These are phyloP conservation scores for Corchorus olitorius DNA, from an alignment of 345 rosid genomes.

Conservation along the genomic window DNA sequence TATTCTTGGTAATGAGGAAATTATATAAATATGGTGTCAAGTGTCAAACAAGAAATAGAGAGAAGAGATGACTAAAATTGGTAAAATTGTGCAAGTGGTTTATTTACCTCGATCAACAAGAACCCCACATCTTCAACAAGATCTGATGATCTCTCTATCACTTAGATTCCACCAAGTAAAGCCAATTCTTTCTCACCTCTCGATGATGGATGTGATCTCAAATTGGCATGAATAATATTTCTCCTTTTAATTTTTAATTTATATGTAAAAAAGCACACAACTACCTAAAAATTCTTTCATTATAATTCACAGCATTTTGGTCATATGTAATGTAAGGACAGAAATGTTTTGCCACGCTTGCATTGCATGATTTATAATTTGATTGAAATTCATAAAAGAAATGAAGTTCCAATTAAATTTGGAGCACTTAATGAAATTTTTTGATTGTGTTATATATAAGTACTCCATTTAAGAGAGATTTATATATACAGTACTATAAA, in stretches of 20 bases:
- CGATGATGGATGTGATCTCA: conserved; percentile 28
- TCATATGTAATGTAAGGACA: background rate
- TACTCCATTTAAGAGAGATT: too few species aligned
- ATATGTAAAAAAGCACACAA: conserved; percentile 2
- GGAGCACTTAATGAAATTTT: too few species aligned
- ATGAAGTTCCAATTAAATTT: too few species aligned
- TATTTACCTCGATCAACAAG: conserved; percentile 24
- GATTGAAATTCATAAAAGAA: too few species aligned
- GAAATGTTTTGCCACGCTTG: background rate
- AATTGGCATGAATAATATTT: background rate
- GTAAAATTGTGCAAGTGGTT: conserved; percentile 13
- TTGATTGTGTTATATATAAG: too few species aligned
- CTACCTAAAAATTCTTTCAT: conserved; percentile 32
- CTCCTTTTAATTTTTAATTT: too few species aligned
- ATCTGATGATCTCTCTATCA: background rate
- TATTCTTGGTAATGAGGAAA: background rate
- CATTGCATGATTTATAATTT: background rate
- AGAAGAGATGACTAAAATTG: conserved; percentile 12
- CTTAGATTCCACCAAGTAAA: conserved; percentile 19
- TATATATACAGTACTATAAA: background rate
- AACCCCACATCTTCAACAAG: conserved; percentile 24
- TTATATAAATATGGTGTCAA: too few species aligned
- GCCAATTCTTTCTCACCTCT: conserved; percentile 28
- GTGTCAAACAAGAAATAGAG: background rate
- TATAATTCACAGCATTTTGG: background rate